Evolutionary conservation across 345 rosid genomes (phyloP), one percentile per base, ranked within the genome.

Genomic region (Diplotaxis tenuifolia): DNA sequence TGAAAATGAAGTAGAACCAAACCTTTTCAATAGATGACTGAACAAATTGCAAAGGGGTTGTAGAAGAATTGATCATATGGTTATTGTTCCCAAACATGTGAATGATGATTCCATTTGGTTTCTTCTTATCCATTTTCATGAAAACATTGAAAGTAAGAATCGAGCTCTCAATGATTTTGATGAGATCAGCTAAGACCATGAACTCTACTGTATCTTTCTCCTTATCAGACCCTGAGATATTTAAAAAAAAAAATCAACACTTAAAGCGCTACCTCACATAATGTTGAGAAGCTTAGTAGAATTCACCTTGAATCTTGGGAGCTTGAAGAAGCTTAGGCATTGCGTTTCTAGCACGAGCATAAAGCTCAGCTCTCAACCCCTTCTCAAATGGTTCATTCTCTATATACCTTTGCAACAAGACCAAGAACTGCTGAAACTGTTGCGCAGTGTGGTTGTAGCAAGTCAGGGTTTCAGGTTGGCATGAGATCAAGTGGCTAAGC

Each of bases 371-470:
- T 81, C 99, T 81, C 10, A 81, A 74, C 67, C 98, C 96, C 4
- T 80, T 87, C 78, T 90, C 89, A 65, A 92, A 95, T 27, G 99
- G 98, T 72, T 95, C 99, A 16, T 87, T 92, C 81, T 95, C 99
- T 23, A 92, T 87, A 82, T 86, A 86, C 79, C 99, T 90, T 73
- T 92, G 98, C 65, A 92, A 69, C 28, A 95, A 82, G 65, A 95
- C 99, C 53, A 87, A 83, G 78, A 90, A 95, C 42, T 92, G 98
- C 84, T 95, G 97, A 76, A 92, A 82, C 77, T 80, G 92, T 79
- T 95, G 92, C 34, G 98, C 98, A 49, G 91, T 85, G 55, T 80
- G 87, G 80, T 79, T 88, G 92, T 87, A 95, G 81, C 77, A 87
- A 9, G 89, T 74, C 38, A 83, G 79, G 29, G 77, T 79, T 52